Base-by-base conservation (phyloP, 352 stramenopile genomes). In the Phytophthora meadii region DNA sequence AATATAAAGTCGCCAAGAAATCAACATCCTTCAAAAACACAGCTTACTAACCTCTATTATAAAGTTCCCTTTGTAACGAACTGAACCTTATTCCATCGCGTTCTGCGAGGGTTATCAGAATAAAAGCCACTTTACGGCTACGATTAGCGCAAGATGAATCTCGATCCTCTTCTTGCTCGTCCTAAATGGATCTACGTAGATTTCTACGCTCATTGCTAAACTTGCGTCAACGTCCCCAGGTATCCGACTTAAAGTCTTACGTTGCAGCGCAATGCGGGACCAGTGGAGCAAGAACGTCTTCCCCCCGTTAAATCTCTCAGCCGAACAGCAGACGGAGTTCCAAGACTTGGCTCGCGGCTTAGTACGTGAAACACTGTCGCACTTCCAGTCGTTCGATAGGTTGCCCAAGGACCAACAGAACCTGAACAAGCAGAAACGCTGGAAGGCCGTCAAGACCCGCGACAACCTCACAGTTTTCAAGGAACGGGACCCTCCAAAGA, bases 401-500 rank as follows among this genome's bases (percentile, higher is more conserved):
- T 46, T 61, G 50, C 52, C 68, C 1, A 25, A 34, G 9, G 32
- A 47, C 19, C 17, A 74, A 22, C 65, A 50, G 8, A 45, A 68
- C 32, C 32, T 82, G 36, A 14, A 6, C 61, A 77, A 74, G 19
- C 52, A 67, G 30, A 72, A 69, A 22, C 53, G 51, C 30, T 85
- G 79, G 79, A 83, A 82, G 25, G 47, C 49, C 12, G 57, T 88
- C 61, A 81, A 82, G 61, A 70, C 65, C 14, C 70, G 73, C 30
- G 75, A 81, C 32, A 79, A 76, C 39, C 54, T 82, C 27, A 70
- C 65, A 5, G 61, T 78, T 10, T 76, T 72, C 62, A 79, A 80
- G 67, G 65, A 85, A 54, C 65, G 72, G n/a, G 62, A 78, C 47
- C 74, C 49, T 15, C 57, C 56, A 24, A 78, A 70, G 19, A 63